Conservation (phyloP, 768 basidiomycete species). For the Boletus eberwhitei region DNA sequence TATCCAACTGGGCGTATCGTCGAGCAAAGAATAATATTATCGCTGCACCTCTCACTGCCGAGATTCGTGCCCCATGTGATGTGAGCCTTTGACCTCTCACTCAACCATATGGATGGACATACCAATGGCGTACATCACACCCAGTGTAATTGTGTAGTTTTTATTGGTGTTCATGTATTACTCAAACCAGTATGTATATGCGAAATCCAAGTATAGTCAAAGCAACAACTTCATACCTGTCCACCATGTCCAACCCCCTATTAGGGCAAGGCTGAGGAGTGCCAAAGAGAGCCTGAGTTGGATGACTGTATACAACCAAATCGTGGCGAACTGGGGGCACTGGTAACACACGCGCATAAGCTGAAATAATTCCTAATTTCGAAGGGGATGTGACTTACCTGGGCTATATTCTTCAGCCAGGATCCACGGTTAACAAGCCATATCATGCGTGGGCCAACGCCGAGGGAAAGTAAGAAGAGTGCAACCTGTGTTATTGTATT, state of each 20-base stretch:
- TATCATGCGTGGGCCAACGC: slow-evolving; percentile 62
- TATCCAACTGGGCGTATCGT: slow-evolving; percentile 72
- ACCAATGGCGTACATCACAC: slow-evolving; percentile 12
- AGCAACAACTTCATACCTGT: slow-evolving; percentile 48
- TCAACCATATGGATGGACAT: background rate
- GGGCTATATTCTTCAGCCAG: slow-evolving; percentile 70
- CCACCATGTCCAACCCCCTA: slow-evolving; percentile 62
- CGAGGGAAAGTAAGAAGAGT: slow-evolving; percentile 56
- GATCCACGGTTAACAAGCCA: slow-evolving; percentile 67
- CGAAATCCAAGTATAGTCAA: slow-evolving; percentile 14
- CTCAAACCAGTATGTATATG: background rate
- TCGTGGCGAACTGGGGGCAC: slow-evolving; percentile 74
- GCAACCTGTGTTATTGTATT: slow-evolving; percentile 49
- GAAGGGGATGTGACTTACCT: slow-evolving; percentile 42
- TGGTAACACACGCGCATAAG: slow-evolving; percentile 26
- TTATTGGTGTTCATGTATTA: background rate
- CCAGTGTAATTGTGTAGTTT: background rate
- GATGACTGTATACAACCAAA: slow-evolving; percentile 75
- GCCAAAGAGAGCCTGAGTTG: slow-evolving; percentile 67
- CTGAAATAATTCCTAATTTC: background rate
- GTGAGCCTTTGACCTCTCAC: background rate
- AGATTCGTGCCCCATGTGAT: background rate
- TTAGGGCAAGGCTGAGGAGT: slow-evolving; percentile 48
- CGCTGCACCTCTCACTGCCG: background rate
- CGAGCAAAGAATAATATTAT: slow-evolving; percentile 55